Percentiles rank a stretch among this genome's conserved stretches.
These are phyloP conservation scores for Jackrogersella multiformis DNA, from an alignment of 495 filamentous ascomycete species.

Conservation along the genomic window DNA sequence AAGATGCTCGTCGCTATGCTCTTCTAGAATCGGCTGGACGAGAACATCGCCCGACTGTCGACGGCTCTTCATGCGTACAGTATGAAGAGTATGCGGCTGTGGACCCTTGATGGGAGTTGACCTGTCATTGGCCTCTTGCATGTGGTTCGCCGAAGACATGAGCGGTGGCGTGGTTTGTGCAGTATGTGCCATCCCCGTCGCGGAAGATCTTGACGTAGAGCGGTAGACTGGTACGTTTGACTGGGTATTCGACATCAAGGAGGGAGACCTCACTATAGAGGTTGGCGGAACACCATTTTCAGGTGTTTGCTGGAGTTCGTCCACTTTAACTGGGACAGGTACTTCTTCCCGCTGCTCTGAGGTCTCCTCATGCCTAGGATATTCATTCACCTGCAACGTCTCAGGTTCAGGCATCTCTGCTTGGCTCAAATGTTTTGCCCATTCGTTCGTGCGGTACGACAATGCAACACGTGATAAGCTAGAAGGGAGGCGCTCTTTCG, in stretches of 20 bases:
- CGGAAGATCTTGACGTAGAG: slow-evolving; percentile 53
- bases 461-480: slow-evolving; percentile 76
- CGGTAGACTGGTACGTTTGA: slow-evolving; percentile 50
- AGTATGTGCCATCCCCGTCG: slow-evolving; percentile 54
- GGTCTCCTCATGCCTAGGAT: slow-evolving; percentile 34
- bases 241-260: slow-evolving; percentile 44
- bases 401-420: slow-evolving; percentile 83
- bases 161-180: slow-evolving; percentile 47
- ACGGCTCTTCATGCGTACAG: slow-evolving; percentile 28
- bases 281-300: slow-evolving; percentile 57
- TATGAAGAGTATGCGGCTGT: slow-evolving; percentile 31
- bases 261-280: slow-evolving; percentile 47
- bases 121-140: slow-evolving; percentile 33
- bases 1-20: slow-evolving; percentile 40
- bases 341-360: slow-evolving; percentile 53
- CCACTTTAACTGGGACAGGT: slow-evolving; percentile 69
- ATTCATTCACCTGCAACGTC: slow-evolving; percentile 58
- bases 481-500: slow-evolving; percentile 60
- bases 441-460: slow-evolving; percentile 93
- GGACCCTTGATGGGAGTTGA: slow-evolving; percentile 31
- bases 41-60: slow-evolving; percentile 43
- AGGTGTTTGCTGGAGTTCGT: slow-evolving; percentile 75
- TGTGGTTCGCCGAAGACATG: slow-evolving; percentile 14
- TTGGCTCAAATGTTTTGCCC: slow-evolving; percentile 86
- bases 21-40: slow-evolving; percentile 53